Evolutionary conservation across 768 basidiomycete species (phyloP).

Genomic region (Mycena chlorophos): DNA sequence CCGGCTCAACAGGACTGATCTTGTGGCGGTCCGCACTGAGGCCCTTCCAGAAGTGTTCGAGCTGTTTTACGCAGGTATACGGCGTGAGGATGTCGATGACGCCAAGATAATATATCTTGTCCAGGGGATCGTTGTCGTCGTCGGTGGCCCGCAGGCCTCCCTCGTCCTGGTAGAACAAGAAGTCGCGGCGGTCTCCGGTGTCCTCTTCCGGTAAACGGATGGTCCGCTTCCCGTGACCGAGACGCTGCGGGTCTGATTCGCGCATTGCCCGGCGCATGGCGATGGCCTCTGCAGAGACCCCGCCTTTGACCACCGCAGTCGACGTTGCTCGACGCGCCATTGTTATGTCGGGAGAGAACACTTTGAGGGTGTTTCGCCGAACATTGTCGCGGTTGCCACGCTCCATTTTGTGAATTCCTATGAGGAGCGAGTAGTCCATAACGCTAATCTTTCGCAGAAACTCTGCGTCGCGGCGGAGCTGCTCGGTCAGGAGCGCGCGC

Average conservation of each 20-base stretch:
- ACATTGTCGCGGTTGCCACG: constrained; percentile 92
- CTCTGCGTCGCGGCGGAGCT: constrained; percentile 84
- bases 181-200: constrained; percentile 65
- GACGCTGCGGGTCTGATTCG: constrained; percentile 71
- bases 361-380: constrained; percentile 84
- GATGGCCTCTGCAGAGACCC: constrained; percentile 68
- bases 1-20: constrained; percentile 89
- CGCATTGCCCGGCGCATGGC: constrained; percentile 87
- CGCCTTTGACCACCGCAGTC: constrained; percentile 57
- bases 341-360: constrained; percentile 86
- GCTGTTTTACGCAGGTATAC: constrained; percentile 70
- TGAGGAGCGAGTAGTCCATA: constrained; percentile 95
- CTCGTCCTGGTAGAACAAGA: constrained; percentile 96
- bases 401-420: constrained; percentile 91
- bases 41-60: constrained; percentile 93
- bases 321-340: constrained; percentile 58
- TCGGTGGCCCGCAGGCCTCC: constrained; percentile 90
- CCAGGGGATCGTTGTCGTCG: constrained; percentile 71
- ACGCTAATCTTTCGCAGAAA: constrained; percentile 80
- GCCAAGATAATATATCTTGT: constrained; percentile 89
- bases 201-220: constrained; percentile 65
- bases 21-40: constrained; percentile 84
- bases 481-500: constrained; percentile 85
- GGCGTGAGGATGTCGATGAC: constrained; percentile 97
- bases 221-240: constrained; percentile 48